phyloP scores from a whole-genome alignment of 257 asterid genomes.

The Voacanga thouarsii region DNA sequence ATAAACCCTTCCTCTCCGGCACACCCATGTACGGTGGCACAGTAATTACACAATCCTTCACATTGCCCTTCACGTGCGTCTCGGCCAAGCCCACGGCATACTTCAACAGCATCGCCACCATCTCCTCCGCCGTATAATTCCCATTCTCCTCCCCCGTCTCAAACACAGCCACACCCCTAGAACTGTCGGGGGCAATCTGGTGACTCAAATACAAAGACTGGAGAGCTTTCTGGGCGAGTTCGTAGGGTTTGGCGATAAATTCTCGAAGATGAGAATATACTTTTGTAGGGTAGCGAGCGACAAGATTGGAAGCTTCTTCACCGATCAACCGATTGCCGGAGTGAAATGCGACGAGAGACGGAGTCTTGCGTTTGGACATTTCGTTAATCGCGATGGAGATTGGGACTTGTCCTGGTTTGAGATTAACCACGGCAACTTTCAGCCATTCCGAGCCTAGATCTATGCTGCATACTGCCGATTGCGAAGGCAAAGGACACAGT shows the following conservation, averaged over 20 bases:
- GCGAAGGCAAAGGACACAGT: conserved; percentile 30
- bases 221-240: conserved; percentile 29
- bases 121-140: conserved; percentile 74
- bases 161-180: conserved; percentile 48
- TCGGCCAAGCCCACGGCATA: conserved; percentile 74
- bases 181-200: conserved; percentile 43
- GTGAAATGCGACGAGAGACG: conserved; percentile 74
- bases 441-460: conserved; percentile 99
- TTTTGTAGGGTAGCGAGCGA: conserved; percentile 81
- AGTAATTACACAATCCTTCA: conserved; percentile 86
- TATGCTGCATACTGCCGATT: conserved; percentile 93
- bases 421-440: conserved; percentile 92
- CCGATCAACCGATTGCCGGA: conserved; percentile 75
- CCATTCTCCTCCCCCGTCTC: conserved; percentile 36
- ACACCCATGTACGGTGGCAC: conserved; percentile 91
- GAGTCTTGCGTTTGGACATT: conserved; percentile 97
- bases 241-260: conserved; percentile 62
- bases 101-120: conserved; percentile 83
- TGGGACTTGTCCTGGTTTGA: conserved; percentile 90
- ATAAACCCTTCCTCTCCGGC: conserved; percentile 73
- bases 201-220: conserved; percentile 44
- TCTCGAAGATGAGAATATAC: conserved; percentile 71
- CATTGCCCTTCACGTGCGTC: conserved; percentile 54
- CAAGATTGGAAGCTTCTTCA: conserved; percentile 76
- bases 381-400: conserved; percentile 92